Evolutionary conservation across 306 rosid genomes (phyloP).

Genomic region (Medicago ruthenica): DNA sequence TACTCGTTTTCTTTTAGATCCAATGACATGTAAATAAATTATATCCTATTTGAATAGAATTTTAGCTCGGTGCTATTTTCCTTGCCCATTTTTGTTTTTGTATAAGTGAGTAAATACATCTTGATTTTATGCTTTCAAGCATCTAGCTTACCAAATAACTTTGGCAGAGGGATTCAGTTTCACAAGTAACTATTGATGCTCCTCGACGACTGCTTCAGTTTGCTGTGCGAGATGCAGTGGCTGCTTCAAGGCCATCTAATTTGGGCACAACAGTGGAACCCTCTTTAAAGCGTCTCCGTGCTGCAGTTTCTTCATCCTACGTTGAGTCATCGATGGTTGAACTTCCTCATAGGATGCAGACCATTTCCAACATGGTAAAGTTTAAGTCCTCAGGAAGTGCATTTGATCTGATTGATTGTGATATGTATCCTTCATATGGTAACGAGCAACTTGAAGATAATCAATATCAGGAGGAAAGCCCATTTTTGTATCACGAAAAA

Average conservation of each 20-base stretch:
- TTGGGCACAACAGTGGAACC: conserved; percentile 52
- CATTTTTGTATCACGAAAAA: conserved; percentile 43
- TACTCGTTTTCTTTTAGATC: conserved; percentile 9
- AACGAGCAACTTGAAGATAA: conserved; percentile 55
- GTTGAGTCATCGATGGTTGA: conserved; percentile 57
- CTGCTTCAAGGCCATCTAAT: conserved; percentile 66
- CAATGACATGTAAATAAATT: not conserved
- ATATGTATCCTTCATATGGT: conserved; percentile 46
- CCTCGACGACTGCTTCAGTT: conserved; percentile 82
- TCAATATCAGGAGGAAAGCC: conserved; percentile 55
- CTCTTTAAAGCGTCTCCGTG: conserved; percentile 79
- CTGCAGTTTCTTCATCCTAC: conserved; percentile 73
- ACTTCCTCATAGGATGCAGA: conserved; percentile 59
- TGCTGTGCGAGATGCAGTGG: conserved; percentile 92
- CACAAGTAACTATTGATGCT: conserved; percentile 69
- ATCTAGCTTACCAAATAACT: conserved; percentile 40
- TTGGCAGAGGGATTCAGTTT: conserved; percentile 67
- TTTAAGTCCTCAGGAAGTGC: conserved; percentile 72
- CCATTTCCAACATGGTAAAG: conserved; percentile 69
- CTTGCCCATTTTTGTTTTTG: not conserved
- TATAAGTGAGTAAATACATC: not conserved
- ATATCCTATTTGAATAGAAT: conserved; percentile 25
- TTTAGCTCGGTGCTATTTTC: conserved; percentile 7
- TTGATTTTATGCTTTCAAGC: conserved; percentile 37
- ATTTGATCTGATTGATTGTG: conserved; percentile 84